A percentile compares a stretch with the other conserved stretches of the same genome.
These are phyloP conservation scores for Aspergillus bombycis DNA, from an alignment of 2,329 filamentous ascomycete species.

Conservation along the genomic window DNA sequence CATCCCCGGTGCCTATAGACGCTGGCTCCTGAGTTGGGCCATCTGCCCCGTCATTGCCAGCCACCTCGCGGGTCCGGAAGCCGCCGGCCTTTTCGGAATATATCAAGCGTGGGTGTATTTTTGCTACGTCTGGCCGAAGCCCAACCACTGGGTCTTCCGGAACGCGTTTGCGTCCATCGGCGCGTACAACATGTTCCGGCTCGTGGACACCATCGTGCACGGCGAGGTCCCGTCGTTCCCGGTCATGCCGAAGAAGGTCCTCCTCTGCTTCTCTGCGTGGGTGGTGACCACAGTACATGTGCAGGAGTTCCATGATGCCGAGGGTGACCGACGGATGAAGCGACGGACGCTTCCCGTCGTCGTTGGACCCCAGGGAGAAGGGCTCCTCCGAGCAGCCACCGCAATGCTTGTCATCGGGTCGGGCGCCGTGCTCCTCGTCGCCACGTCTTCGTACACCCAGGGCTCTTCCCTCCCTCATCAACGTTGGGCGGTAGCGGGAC, in stretches of 20 bases:
- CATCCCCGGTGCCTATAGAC: background rate
- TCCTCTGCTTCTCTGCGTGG: slow-evolving; percentile 2
- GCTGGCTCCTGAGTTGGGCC: slow-evolving; percentile 9
- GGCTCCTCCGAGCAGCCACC: background rate
- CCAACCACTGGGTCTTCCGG: slow-evolving; percentile 14
- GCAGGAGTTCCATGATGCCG: slow-evolving; percentile 18
- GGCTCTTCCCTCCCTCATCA: too few relatives aligned
- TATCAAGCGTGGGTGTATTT: slow-evolving; percentile 8
- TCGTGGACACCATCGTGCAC: slow-evolving; percentile 6
- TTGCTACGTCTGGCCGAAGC: slow-evolving; percentile 14
- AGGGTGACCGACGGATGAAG: slow-evolving; percentile 10
- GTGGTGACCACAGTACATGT: slow-evolving; percentile 12
- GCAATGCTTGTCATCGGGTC: background rate
- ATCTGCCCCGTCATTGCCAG: background rate
- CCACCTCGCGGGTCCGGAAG: slow-evolving; percentile 1
- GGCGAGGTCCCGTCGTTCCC: slow-evolving; percentile 3
- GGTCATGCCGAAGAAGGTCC: background rate
- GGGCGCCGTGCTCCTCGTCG: background rate
- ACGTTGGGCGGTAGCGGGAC: background rate
- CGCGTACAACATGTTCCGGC: slow-evolving; percentile 12
- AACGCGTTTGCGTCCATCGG: slow-evolving; percentile 14
- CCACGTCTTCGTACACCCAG: background rate
- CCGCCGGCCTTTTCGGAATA: background rate
- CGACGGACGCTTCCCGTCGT: slow-evolving; percentile 13
- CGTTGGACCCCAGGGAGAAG: background rate